Evolutionary conservation across 2,329 filamentous ascomycete species (phyloP), one percentile per base, ranked within the genome.

Genomic region (Microcyclosporella mali): DNA sequence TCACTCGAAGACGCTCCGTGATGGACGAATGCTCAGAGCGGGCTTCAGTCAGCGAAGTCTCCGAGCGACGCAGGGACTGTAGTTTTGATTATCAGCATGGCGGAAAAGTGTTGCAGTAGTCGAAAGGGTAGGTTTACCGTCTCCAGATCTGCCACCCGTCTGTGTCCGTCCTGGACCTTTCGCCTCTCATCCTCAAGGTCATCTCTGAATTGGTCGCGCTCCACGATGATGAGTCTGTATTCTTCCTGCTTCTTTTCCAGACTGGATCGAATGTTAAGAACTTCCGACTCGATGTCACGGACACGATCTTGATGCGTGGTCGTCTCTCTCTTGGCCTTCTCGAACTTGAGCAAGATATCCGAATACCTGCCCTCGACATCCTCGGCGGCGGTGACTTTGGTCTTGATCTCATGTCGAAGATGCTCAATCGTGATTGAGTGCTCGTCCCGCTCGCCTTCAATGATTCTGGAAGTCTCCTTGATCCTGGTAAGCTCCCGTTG

Each of bases 401-500:
- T 46, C 39, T 56, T 57, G 41, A 59, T 46, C 45, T 62, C 58
- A 9, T 49, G 41, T 10, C 57, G 55, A 27, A 59, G 48, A 28
- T 49, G 46, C 14, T 61, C 58, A 14, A 59, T 50, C 14, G 51
- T 57, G 28, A 50, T 45, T 15, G 43, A 35, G 27, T 58, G 57
- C 27, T 62, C 59, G 38, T 61, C 57, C 25, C 57, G 54, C 46
- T 62, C 59, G 8, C 42, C 39, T 42, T 62, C 58, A 29, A 56
- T 44, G n/a, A 46, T 46, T 18, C 50, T 50, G 18, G 61, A 44
- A 15, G 39, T 52, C 19, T 61, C 56, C 33, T 55, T 57, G 33
- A 52, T 35, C 38, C 54, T 49, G 28, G 47, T 53, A 38, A 52
- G 39, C 33, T 62, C 59, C 7, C 56, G 52, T 35, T 51, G 49